Conservation (phyloP, 768 basidiomycete species). For the Russula vinacea region DNA sequence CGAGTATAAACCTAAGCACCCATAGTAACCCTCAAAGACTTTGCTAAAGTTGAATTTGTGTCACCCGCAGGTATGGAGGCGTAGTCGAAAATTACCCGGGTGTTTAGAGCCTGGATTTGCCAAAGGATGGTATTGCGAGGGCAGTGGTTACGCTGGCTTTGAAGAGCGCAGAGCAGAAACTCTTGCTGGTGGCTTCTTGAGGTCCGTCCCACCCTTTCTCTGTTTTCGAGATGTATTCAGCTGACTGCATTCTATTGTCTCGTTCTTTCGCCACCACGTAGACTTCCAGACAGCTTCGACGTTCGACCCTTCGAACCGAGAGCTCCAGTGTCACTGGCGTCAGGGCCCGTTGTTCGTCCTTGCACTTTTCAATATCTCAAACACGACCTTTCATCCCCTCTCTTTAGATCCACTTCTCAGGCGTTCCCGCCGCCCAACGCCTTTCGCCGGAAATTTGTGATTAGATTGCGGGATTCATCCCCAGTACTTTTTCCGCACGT, state of each 20-base stretch:
- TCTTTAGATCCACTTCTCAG: conserved; percentile 49
- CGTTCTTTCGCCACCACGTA: conserved; percentile 33
- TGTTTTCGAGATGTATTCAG: not conserved
- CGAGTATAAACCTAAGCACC: no score
- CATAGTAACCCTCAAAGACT: no score
- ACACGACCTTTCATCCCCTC: conserved; percentile 6
- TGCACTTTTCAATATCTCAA: not conserved
- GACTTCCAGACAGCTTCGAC: conserved; percentile 60
- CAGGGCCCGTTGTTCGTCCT: conserved; percentile 46
- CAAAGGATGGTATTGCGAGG: conserved; percentile 48
- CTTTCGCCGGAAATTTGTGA: conserved; percentile 68
- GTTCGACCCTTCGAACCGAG: conserved; percentile 57
- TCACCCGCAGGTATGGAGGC: conserved; percentile 49
- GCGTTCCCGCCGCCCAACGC: conserved; percentile 58
- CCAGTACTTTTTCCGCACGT: conserved; percentile 64
- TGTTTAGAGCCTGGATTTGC: conserved; percentile 60
- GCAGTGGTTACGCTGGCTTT: conserved; percentile 59
- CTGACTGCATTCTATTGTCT: not conserved
- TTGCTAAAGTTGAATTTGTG: not conserved
- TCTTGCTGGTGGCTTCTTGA: conserved; percentile 57
- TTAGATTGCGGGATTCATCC: conserved; percentile 56
- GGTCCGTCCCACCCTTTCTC: conserved; percentile 39
- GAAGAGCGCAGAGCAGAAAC: conserved; percentile 51
- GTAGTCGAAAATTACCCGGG: conserved; percentile 64
- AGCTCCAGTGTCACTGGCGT: conserved; percentile 49